These are phyloP conservation scores for Agrocybe praecox DNA, from an alignment of 768 basidiomycete genomes.

Conservation along the genomic window DNA sequence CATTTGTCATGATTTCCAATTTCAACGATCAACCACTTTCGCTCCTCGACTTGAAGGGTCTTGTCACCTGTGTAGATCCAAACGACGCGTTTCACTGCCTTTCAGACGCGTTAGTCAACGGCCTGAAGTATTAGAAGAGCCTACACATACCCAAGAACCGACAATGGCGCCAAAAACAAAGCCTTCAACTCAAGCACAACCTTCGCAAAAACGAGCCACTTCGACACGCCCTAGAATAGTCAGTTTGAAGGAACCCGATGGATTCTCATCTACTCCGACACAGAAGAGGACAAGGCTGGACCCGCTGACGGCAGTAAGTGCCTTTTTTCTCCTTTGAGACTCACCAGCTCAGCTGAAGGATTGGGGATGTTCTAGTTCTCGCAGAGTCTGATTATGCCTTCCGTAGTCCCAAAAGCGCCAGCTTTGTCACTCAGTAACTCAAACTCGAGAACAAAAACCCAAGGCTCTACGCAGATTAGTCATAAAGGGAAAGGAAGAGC, in stretches of 20 bases:
- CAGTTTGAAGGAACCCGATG: constrained; percentile 13
- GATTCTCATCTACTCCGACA: constrained; percentile 11
- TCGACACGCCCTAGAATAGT: constrained; percentile 16
- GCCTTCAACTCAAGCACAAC: constrained; percentile 11
- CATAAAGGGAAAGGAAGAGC: constrained; percentile 30
- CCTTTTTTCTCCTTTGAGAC: background rate
- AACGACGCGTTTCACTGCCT: background rate
- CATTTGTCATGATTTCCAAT: background rate
- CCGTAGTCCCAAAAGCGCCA: background rate
- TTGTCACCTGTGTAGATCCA: background rate
- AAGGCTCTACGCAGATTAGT: constrained; percentile 2
- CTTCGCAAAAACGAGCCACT: constrained; percentile 11
- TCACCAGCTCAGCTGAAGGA: background rate
- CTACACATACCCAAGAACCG: background rate
- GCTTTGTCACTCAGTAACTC: constrained; percentile 1
- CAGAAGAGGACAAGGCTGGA: constrained; percentile 27
- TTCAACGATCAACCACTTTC: background rate
- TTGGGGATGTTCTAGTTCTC: constrained; percentile 28
- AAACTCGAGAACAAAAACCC: background rate
- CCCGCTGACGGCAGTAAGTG: constrained; percentile 37
- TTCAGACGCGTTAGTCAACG: background rate
- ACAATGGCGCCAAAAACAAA: constrained; percentile 18
- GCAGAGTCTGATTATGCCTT: constrained; percentile 9
- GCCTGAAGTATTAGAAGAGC: background rate
- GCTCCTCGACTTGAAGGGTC: background rate